Conservation (phyloP, 2,329 filamentous ascomycete species). For the Aspergillus sp. region DNA sequence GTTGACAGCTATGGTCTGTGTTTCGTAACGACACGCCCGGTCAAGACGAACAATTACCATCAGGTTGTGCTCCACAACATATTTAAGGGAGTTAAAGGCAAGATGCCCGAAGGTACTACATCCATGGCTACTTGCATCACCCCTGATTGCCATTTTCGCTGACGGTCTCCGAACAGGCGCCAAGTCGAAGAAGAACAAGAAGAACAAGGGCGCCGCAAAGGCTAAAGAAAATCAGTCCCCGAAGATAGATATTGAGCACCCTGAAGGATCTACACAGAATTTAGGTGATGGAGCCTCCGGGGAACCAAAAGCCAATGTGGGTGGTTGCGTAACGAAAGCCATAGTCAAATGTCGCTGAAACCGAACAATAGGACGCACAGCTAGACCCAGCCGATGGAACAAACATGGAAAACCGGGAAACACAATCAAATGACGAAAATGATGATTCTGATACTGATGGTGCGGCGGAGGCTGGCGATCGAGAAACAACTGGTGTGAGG, state of each 20-base stretch:
- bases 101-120: slow-evolving; percentile 19
- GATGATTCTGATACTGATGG: slow-evolving; percentile 32
- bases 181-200: slow-evolving; percentile 56
- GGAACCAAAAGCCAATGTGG: slow-evolving; percentile 15
- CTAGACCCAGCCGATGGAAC: slow-evolving; percentile 8
- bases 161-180: slow-evolving; percentile 29
- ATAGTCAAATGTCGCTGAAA: slow-evolving; percentile 11
- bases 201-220: slow-evolving; percentile 50
- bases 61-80: not conserved
- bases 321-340: not conserved
- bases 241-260: slow-evolving; percentile 16
- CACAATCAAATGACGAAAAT: slow-evolving; percentile 34
- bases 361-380: slow-evolving; percentile 11
- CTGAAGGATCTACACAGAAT: slow-evolving; percentile 14
- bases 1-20: slow-evolving; percentile 28
- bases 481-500: not conserved
- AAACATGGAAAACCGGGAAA: slow-evolving; percentile 7
- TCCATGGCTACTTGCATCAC: not conserved
- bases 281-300: slow-evolving; percentile 27
- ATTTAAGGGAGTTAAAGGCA: slow-evolving; percentile 3
- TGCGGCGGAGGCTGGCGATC: slow-evolving; percentile 5
- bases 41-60: not conserved
- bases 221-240: slow-evolving; percentile 33
- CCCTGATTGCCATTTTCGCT: slow-evolving; percentile 10
- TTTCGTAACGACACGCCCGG: slow-evolving; percentile 5